Conservation (phyloP, 331 rosid genomes). For the Malus hybrid region DNA sequence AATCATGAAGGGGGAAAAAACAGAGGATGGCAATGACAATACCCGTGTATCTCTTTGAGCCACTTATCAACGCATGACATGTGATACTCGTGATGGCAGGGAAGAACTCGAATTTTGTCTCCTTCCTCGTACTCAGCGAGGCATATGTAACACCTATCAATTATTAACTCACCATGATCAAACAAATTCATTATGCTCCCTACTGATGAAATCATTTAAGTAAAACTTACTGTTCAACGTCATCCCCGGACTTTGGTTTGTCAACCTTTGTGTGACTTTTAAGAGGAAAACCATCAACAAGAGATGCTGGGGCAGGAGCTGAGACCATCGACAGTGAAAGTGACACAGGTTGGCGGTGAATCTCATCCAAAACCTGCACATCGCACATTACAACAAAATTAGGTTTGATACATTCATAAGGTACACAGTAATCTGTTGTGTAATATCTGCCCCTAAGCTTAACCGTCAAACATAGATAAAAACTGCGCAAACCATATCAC, state of each 20-base stretch:
- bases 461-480: neutral
- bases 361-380: conserved; percentile 87
- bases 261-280: conserved; percentile 56
- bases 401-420: neutral
- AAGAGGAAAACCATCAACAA: conserved; percentile 87
- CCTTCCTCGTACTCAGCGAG: conserved; percentile 92
- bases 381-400: neutral
- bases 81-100: conserved; percentile 87
- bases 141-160: conserved; percentile 84
- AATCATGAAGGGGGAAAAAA: neutral
- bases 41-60: conserved; percentile 99
- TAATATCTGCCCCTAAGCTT: neutral
- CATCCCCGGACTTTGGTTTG: conserved; percentile 29
- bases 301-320: conserved; percentile 83
- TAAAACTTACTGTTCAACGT: conserved; percentile 61
- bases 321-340: conserved; percentile 81
- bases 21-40: conserved; percentile 17
- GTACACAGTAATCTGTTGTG: neutral
- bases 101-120: conserved; percentile 87
- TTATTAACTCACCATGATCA: conserved; percentile 1
- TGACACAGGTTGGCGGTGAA: conserved; percentile 78
- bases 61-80: conserved; percentile 89
- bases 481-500: neutral
- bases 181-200: neutral
- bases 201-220: neutral